phyloP scores from a whole-genome alignment of 2,329 filamentous ascomycete genomes.

The Lecanicillium sp. region DNA sequence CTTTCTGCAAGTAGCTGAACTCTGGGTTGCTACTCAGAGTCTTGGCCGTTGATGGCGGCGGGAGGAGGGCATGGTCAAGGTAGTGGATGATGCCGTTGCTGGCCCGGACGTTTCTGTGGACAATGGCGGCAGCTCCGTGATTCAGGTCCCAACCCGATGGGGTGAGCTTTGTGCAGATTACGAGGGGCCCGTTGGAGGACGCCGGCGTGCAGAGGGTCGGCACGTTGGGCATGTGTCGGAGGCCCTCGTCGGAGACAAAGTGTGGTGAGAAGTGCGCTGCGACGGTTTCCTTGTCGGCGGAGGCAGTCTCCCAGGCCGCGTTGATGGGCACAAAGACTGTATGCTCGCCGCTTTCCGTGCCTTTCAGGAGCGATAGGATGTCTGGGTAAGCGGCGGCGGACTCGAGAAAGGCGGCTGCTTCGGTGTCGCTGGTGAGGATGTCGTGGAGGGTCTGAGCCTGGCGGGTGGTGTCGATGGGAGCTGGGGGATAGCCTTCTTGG shows the following conservation, averaged over 20 bases:
- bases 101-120: neutral
- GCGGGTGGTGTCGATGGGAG: neutral
- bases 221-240: slow-evolving; percentile 2
- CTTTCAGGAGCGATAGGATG: neutral
- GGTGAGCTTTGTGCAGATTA: neutral
- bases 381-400: slow-evolving; percentile 1
- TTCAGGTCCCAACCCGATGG: neutral
- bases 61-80: neutral
- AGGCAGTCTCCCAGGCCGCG: neutral
- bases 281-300: neutral
- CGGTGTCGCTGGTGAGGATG: slow-evolving; percentile 1
- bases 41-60: too few relatives aligned
- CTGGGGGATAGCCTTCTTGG: neutral
- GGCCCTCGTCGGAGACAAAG: neutral
- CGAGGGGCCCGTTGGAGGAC: neutral
- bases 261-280: neutral
- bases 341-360: neutral
- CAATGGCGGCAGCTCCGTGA: neutral
- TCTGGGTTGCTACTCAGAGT: too few relatives aligned
- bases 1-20: too few relatives aligned
- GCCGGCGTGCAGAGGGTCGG: neutral
- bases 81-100: slow-evolving; percentile 5
- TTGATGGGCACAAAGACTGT: slow-evolving; percentile 2
- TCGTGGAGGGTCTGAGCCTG: slow-evolving; percentile 2
- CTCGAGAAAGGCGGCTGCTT: slow-evolving; percentile 1